phyloP scores from a whole-genome alignment of 192 early-diverging fungal species.

The Gonapodya prolifera region DNA sequence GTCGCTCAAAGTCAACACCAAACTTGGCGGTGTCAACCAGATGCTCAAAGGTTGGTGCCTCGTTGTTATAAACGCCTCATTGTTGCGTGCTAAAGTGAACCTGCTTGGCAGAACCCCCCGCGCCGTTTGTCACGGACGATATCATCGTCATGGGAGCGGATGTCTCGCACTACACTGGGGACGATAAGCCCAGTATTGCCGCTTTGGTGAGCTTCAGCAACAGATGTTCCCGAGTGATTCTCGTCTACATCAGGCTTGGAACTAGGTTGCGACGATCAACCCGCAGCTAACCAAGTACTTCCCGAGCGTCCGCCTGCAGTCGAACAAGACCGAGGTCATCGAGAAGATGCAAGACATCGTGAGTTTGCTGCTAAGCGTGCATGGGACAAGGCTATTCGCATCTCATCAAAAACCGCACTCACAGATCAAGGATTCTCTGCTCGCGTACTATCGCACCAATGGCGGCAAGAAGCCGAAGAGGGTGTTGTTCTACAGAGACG shows the following conservation, averaged over 20 bases:
- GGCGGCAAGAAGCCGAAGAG: conserved; percentile 65
- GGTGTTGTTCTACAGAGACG: conserved; percentile 53
- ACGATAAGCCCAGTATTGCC: neutral
- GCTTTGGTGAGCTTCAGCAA: neutral
- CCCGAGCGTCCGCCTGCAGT: neutral
- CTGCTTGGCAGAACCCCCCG: neutral
- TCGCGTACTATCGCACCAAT: conserved; percentile 84
- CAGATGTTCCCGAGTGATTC: too few species aligned
- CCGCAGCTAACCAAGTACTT: neutral
- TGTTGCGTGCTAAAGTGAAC: neutral
- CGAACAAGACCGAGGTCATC: neutral
- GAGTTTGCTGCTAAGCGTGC: neutral
- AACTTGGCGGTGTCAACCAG: conserved; percentile 78
- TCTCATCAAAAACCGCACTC: conserved; percentile 49
- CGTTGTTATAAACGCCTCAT: too few species aligned
- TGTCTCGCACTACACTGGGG: neutral
- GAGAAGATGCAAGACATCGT: neutral
- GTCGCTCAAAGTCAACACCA: conserved; percentile 85
- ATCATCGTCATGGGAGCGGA: neutral
- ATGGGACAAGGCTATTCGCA: too few species aligned
- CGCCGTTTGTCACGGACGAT: neutral
- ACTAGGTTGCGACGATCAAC: neutral
- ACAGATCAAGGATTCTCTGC: conserved; percentile 88
- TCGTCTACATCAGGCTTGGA: too few species aligned
- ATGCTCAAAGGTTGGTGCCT: neutral